phyloP scores from a whole-genome alignment of 371 early-diverging fungal species.

The Haplosporangium sp. region DNA sequence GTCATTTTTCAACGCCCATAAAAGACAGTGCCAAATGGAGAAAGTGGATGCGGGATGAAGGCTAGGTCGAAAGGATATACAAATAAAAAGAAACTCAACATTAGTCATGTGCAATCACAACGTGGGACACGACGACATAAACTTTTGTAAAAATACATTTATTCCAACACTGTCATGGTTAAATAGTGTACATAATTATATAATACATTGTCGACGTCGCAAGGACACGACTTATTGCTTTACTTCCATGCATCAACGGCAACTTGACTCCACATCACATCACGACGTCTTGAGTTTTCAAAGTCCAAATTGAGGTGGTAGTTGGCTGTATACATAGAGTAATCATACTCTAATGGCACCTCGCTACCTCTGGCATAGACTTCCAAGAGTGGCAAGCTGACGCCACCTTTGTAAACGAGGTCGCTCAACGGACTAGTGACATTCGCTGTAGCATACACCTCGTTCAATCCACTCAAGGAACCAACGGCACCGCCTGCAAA shows the following conservation, averaged over 20 bases:
- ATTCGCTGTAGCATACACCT: not conserved
- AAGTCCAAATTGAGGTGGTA: slow-evolving; percentile 1
- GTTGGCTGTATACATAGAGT: slow-evolving; percentile 5
- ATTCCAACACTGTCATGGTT: too few relatives aligned
- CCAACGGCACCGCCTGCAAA: slow-evolving; percentile 33
- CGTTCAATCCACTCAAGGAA: not conserved
- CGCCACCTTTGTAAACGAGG: slow-evolving; percentile 16
- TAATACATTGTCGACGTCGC: too few relatives aligned
- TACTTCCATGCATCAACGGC: slow-evolving; percentile 20
- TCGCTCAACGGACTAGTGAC: slow-evolving; percentile 1
- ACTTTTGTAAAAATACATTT: too few relatives aligned
- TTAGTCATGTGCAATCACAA: too few relatives aligned
- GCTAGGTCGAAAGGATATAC: not conserved
- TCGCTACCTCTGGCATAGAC: slow-evolving; percentile 16
- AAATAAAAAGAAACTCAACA: too few relatives aligned
- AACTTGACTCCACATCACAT: slow-evolving; percentile 35
- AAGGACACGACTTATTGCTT: not conserved
- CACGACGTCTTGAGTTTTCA: slow-evolving; percentile 21
- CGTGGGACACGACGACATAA: too few relatives aligned
- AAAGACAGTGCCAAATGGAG: not conserved
- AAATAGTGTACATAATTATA: too few relatives aligned
- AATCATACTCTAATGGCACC: slow-evolving; percentile 29
- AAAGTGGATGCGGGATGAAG: slow-evolving; percentile 1
- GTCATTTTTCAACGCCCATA: not conserved
- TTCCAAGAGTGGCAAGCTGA: slow-evolving; percentile 19